Base-by-base conservation (phyloP, 1,284 basidiomycete genomes). In the Ceratobasidium sp. region DNA sequence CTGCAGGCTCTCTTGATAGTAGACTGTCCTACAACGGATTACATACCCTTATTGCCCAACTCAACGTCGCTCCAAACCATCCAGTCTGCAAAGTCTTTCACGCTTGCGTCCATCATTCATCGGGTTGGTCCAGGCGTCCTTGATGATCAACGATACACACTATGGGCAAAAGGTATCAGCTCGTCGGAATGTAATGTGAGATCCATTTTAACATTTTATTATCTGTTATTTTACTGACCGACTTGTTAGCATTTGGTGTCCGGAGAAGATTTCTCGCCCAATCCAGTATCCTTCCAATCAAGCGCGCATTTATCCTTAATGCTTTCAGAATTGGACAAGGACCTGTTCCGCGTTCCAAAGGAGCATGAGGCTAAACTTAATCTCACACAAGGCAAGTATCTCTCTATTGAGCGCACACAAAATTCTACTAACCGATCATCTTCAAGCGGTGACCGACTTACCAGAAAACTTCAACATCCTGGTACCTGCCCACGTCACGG, bases 271-370 rank as follows among this genome's bases (percentile, higher is more conserved):
- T 83, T 89, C 70, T 82, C 83, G 49, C 81, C 88, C 4, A 88
- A 97, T 80, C 87, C 86, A 3, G 83, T 93, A 28, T 89, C 89
- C 16, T 96, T 94, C 78, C 91, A 89, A 0, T 91, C 89, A 26
- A 87, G 90, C 9, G 90, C 91, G 1, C 88, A 88, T 77, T 88
- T 89, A 73, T 90, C 92, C 67, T 84, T 94, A 21, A 86, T 89
- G 52, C 84, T 98, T 5, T 89, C 88, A 75, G 83, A 89, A 72
- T 83, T 98, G 41, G 93, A 98, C 78, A 75, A 85, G 0, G 80
- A 86, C 1, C 87, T 96, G 77, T 98, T 98, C 83, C 86, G 87
- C 0, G 78, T 92, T 5, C 91, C 91, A 0, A 84, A 89, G 70
- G 89, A 86, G 78, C 82, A 79, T 0, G 76, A 78, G 6, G 79